Base-by-base conservation (phyloP, 352 stramenopile genomes). In the Phytophthora kernoviae region DNA sequence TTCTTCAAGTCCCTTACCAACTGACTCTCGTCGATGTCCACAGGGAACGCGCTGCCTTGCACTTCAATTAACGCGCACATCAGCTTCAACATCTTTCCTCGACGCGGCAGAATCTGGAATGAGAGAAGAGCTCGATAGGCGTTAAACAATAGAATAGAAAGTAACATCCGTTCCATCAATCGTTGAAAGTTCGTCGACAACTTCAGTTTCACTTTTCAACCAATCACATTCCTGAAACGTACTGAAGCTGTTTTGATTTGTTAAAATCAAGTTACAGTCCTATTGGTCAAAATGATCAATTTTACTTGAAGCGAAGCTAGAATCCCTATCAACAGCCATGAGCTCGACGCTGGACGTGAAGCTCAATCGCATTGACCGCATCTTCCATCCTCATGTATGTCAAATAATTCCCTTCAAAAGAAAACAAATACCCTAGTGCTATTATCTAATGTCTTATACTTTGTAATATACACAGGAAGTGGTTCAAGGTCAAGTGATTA, bases 311-410 rank as follows among this genome's bases (percentile, higher is more conserved):
- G 42, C 46, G 20, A n/a, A n/a, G n/a, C n/a, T n/a, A n/a, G n/a
- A 56, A 70, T 66, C 57, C 20, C 46, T 24, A 42, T 32, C 20
- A 39, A 43, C 15, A 32, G 41, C n/a, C 53, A 92, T 93, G 84
- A 85, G 79, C 70, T 95, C 86, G 14, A 90, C 86, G 62, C 66
- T 95, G 9, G 84, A 93, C 66, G 77, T 95, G 54, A 92, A 90
- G 58, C 76, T 95, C 50, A 90, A 91, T 58, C 86, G 86, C 56
- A 78, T 95, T 44, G 81, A 93, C 62, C 86, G 84, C 72, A 90
- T 93, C 70, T 95, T 90, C 73, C 84, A 77, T 32, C 86, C 86
- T 15, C 74, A 94, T 87, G 86, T 92, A 54, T 42, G 65, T 57
- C 11, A 36, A 14, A 10, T 17, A 40, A 17, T 9, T 14, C 33